A percentile compares a stretch with the other conserved stretches of the same genome.
Evolutionary conservation across 805 yeast genomes (phyloP).

Genomic region (Metschnikowia chrysomelidarum): DNA sequence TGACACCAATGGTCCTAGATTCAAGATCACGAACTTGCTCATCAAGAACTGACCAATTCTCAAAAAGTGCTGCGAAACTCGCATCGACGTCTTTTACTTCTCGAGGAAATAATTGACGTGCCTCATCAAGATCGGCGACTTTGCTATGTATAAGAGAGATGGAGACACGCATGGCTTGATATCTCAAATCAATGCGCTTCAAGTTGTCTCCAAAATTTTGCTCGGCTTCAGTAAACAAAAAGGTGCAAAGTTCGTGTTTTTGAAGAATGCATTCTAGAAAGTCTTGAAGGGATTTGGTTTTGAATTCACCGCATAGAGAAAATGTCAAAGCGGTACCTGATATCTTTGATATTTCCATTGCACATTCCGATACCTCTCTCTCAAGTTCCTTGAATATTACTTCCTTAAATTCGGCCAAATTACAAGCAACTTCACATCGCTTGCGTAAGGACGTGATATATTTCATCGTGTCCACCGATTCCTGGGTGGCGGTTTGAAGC

Average conservation of each 20-base stretch:
- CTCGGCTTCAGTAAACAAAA: conserved; percentile 10
- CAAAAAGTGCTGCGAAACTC: conserved; percentile 4
- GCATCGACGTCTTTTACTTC: conserved; percentile 1
- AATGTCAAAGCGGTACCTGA: conserved; percentile 2
- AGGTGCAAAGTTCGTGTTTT: too few species aligned
- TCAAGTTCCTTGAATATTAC: conserved; percentile 7
- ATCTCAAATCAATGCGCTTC: conserved; percentile 5
- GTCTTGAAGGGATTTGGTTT: conserved; percentile 8
- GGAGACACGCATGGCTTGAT: conserved; percentile 12
- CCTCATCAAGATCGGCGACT: conserved; percentile 7
- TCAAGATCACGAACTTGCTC: conserved; percentile 8
- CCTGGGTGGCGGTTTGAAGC: conserved; percentile 5
- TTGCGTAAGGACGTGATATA: conserved; percentile 3
- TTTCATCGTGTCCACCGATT: conserved; percentile 10
- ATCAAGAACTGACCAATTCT: conserved; percentile 10
- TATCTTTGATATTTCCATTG: conserved; percentile 2
- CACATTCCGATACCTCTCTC: conserved; percentile 8
- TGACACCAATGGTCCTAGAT: conserved; percentile 9
- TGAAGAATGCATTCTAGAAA: conserved; percentile 6
- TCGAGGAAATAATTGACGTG: conserved; percentile 2
- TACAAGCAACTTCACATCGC: conserved; percentile 9
- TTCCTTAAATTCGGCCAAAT: conserved; percentile 10
- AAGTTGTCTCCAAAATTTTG: background rate
- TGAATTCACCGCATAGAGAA: conserved; percentile 1
- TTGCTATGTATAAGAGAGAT: conserved; percentile 11